Evolutionary conservation across 768 basidiomycete genomes (phyloP).

Genomic region (Porphyrellus cyaneotinctus): DNA sequence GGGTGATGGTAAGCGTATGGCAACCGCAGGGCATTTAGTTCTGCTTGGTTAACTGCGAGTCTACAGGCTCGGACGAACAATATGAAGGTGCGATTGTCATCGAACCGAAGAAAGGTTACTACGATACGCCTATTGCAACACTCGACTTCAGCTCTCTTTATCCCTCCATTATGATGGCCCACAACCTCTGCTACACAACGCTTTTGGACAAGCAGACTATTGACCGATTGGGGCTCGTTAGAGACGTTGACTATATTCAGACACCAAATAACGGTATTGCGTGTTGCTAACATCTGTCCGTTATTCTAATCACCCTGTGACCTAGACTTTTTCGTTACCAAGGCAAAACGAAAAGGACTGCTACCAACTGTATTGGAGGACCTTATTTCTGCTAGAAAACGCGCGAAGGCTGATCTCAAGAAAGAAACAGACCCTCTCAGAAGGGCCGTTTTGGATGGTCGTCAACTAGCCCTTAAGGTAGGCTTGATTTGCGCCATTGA

Average conservation of each 20-base stretch:
- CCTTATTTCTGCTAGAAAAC: conserved; percentile 87
- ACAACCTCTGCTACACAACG: conserved; percentile 97
- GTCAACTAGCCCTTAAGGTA: conserved; percentile 95
- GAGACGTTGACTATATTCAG: conserved; percentile 86
- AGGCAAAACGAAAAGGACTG: conserved; percentile 76
- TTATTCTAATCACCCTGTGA: conserved; percentile 1
- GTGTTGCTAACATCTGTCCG: too few relatives aligned
- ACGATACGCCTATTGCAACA: conserved; percentile 94
- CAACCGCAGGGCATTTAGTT: background rate
- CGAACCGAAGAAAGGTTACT: conserved; percentile 94
- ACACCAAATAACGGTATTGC: conserved; percentile 90
- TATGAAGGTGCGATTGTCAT: conserved; percentile 99
- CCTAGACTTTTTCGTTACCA: conserved; percentile 87
- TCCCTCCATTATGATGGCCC: conserved; percentile 99
- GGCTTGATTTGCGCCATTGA: background rate
- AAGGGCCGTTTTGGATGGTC: conserved; percentile 94
- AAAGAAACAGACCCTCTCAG: conserved; percentile 96
- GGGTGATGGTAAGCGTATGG: conserved; percentile 60
- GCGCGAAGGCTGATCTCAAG: conserved; percentile 93
- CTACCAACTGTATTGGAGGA: conserved; percentile 92
- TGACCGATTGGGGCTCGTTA: conserved; percentile 70
- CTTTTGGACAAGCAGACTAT: conserved; percentile 79
- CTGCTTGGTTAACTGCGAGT: background rate
- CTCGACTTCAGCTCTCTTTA: conserved; percentile 98
- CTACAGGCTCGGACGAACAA: conserved; percentile 82